These are phyloP conservation scores for Amborella trichopoda DNA, from an alignment of 164 flowering plant species.

Conservation along the genomic window DNA sequence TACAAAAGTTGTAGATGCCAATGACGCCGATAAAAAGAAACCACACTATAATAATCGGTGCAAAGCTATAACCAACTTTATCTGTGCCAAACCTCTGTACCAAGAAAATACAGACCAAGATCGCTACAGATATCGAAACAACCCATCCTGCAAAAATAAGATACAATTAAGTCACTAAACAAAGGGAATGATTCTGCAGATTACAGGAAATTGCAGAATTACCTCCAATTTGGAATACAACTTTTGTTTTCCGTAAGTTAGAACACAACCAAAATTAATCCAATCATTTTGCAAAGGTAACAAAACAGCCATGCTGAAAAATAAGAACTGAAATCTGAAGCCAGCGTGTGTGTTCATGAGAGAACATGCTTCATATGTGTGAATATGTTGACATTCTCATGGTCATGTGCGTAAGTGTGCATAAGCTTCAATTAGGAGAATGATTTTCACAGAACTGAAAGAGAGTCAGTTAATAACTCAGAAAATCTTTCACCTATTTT, in stretches of 20 bases:
- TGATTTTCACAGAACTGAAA: too few species aligned
- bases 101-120: slow-evolving; percentile 27
- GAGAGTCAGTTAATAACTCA: too few species aligned
- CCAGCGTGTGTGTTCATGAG: too few species aligned
- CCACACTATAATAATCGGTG: slow-evolving; percentile 59
- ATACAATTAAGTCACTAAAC: not conserved
- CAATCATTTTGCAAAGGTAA: not conserved
- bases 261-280: not conserved
- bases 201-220: too few species aligned
- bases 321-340: too few species aligned
- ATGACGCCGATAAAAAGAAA: slow-evolving; percentile 30
- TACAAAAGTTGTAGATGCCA: slow-evolving; percentile 47
- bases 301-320: not conserved
- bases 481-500: too few species aligned
- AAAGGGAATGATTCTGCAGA: not conserved
- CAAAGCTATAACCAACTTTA: slow-evolving; percentile 61
- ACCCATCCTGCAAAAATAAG: slow-evolving; percentile 20
- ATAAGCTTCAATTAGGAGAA: too few species aligned
- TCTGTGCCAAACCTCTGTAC: slow-evolving; percentile 68
- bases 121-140: slow-evolving; percentile 34
- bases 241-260: not conserved
- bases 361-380: too few species aligned
- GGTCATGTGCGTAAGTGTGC: too few species aligned
- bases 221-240: not conserved
- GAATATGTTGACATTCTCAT: too few species aligned